Evolutionary conservation across 2,329 filamentous ascomycete species (phyloP).

Genomic region (Sporothrix sp.): DNA sequence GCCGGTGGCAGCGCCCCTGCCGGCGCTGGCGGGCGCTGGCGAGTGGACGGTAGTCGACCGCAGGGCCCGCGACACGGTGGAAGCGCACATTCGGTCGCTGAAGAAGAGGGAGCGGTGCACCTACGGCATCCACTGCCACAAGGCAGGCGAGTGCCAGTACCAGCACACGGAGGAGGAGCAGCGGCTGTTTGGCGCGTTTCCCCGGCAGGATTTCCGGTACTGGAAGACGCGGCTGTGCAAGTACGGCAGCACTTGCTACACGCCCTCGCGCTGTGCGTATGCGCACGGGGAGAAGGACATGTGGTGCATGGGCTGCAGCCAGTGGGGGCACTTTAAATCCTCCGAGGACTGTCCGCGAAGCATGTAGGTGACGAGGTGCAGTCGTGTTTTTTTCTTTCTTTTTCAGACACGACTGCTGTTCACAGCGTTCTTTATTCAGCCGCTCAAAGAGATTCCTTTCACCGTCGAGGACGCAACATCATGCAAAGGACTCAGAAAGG

Average conservation of each 20-base stretch:
- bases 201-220: not conserved
- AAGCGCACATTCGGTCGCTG: too few species aligned
- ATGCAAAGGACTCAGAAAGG: not conserved
- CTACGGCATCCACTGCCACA: slow-evolving; percentile 2
- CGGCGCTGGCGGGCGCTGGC: too few species aligned
- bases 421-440: too few species aligned
- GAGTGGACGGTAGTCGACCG: too few species aligned
- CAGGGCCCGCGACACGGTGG: too few species aligned
- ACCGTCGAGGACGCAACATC: too few species aligned
- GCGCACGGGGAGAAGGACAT: not conserved
- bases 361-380: not conserved
- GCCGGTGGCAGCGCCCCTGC: too few species aligned
- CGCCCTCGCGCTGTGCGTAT: not conserved
- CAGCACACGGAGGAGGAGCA: slow-evolving; percentile 7
- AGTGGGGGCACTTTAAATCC: not conserved
- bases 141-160: slow-evolving; percentile 4
- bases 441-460: too few species aligned
- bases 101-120: not conserved
- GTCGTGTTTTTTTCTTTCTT: too few species aligned
- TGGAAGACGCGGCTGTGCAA: not conserved
- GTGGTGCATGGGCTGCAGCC: not conserved
- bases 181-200: slow-evolving; percentile 1
- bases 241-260: not conserved
- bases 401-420: too few species aligned
- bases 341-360: not conserved